Evolutionary conservation across 306 rosid genomes (phyloP), one percentile per base, ranked within the genome.

Genomic region (Psophocarpus tetragonolobus): DNA sequence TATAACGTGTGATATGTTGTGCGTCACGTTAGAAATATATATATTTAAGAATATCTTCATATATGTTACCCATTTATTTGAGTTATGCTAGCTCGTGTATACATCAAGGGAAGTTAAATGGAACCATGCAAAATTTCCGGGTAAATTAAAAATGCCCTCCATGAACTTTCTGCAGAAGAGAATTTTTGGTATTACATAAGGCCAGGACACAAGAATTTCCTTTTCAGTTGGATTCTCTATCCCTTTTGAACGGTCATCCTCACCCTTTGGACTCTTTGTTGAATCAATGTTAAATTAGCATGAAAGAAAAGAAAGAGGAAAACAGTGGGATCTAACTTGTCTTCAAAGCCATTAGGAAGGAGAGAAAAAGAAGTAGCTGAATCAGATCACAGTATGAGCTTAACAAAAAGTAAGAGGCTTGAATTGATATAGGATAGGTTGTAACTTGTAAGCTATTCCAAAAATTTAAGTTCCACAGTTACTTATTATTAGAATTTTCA

Each of bases 181-280:
- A 84, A 82, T 75, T 79, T 74, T 81, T 62, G 78, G 78, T 41
- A 51, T 27, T 53, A 75, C 72, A 30, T 51, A 72, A 38, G 80
- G 70, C 50, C 73, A 71, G 67, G 26, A 36, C 51, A 79, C 69
- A 24, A 32, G 33, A 76, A 64, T 60, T 79, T 42, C 57, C 48
- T 62, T 84, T 71, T 77, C 48, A 51, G 68, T 61, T 60, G 71
- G 81, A 62, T 65, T 78, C 75, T 65, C 18, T 38, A 38, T 38
- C 71, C 44, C 51, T 84, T 81, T 72, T 84, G 84, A 73, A 63
- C 67, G 60, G 83, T 87, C 82, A 80, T 78, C 67, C 48, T 73
- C 88, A 35, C 42, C 7, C 29, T 74, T 67, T 77, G 45, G 80
- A 78, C 71, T 77, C 73, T 68, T 62, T 7, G 32, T 53, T 12